Base-by-base conservation (phyloP, 306 rosid genomes). In the Cyamopsis tetragonoloba region DNA sequence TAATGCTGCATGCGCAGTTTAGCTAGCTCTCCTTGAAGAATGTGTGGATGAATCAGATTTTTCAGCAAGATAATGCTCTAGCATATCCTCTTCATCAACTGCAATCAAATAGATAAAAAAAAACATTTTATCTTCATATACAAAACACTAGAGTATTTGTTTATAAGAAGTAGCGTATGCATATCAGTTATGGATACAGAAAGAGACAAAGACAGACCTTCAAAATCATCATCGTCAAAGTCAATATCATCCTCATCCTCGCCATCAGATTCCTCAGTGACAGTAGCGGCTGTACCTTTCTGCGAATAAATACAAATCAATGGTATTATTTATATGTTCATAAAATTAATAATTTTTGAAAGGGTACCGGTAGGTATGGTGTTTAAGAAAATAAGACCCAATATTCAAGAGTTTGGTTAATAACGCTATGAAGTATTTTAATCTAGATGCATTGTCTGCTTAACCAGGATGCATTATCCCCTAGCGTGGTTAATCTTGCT, bases 21-120 rank as follows among this genome's bases (percentile, higher is more conserved):
- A 85, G 79, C 71, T 75, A 28, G 83, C 85, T 77, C 80, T 82
- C 81, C 27, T 73, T 22, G 85, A 78, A 42, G 93, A 87, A 71
- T 82, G 89, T 4, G 88, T 7, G 57, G 95, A 83, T 34, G 92
- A 70, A 70, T 95, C 92, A 1, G 96, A 34, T 53, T 88, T 95
- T 81, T 90, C 99, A 10, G 99, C 96, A 75, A 95, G 84, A 68
- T 88, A 95, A 77, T 95, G 99, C 77, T 95, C 96, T 39, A 95
- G 96, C 99, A 95, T 95, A 80, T 95, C 97, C 4, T 92, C 98
- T 83, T 95, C 99, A 17, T 93, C 99, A 77, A 74, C 99, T 88
- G 88, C 78, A 70, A 73, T 14, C 71, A 66, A 38, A 66, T 39
- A 74, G 18, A 75, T 2, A 34, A 34, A 0, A 63, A 76, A 42